Conservation (phyloP, 495 filamentous ascomycete species). For the Penicillium paxilli region DNA sequence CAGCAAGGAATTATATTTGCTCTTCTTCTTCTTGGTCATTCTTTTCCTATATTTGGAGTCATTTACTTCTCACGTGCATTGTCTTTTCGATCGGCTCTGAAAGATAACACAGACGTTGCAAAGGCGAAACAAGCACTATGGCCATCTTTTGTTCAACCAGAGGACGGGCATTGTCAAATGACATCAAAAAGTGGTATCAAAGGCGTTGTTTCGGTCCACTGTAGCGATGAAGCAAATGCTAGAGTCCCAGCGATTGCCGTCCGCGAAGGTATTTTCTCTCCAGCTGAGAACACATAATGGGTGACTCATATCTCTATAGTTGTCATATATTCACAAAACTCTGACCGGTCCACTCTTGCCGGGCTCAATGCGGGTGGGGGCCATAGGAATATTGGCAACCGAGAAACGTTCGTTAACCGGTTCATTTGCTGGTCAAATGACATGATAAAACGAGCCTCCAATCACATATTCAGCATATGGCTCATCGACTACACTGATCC, state of each 20-base stretch:
- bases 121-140: not conserved
- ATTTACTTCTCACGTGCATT: constrained; percentile 56
- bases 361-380: not conserved
- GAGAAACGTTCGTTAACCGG: not conserved
- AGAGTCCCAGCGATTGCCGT: too few species aligned
- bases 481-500: constrained; percentile 62
- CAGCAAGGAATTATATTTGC: constrained; percentile 75
- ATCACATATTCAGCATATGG: constrained; percentile 29
- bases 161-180: too few species aligned
- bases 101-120: constrained; percentile 49
- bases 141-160: too few species aligned
- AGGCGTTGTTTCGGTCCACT: too few species aligned
- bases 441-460: constrained; percentile 16
- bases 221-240: too few species aligned
- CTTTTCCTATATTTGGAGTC: constrained; percentile 40
- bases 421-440: not conserved
- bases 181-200: too few species aligned
- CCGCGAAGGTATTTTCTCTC: too few species aligned
- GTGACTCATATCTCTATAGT: too few species aligned
- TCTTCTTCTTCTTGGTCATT: constrained; percentile 69
- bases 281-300: too few species aligned
- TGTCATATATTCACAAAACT: too few species aligned
- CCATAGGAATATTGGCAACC: not conserved
- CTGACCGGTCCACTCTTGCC: too few species aligned
- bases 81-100: constrained; percentile 64